Base-by-base conservation (phyloP, 2,329 filamentous ascomycete genomes). In the Fusarium concolor region DNA sequence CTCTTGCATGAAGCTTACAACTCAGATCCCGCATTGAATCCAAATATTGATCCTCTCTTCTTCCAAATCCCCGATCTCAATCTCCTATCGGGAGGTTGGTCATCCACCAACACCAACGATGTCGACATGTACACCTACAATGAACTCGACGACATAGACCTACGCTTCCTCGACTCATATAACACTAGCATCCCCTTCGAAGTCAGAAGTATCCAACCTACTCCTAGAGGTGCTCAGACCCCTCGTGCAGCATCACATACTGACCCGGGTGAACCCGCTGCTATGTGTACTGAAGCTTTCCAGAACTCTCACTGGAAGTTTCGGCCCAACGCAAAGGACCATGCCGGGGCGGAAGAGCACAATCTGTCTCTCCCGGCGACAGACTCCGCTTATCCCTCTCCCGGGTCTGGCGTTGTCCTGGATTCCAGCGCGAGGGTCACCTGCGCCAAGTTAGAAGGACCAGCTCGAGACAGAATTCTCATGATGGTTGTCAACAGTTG, bases 91-190 rank as follows among this genome's bases (percentile, higher is more conserved):
- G 47, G 72, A 9, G 39, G 44, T 2, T 71, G 63, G 69, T 17
- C 49, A 0, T 55, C 50, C 1, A 35, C 57, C 35, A 35, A 31
- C 4, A 11, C 56, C 18, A 53, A 61, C 7, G 53, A 65, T 2
- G 26, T 56, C 2, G 56, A 56, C 7, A 56, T 63, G 31, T 42
- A 43, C 10, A 47, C 69, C 11, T 67, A 65, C 14, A 73, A 74
- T 24, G 74, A 76, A 11, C 67, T 78, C 2, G 75, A 76, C 24
- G 73, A 76, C 15, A 64, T 77, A 7, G 76, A 78, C 50, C 65
- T 78, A 2, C 66, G 67, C 12, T 78, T 78, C 29, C 68, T 78
- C 7, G 75, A 77, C 17, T 65, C 70, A 1, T 78, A 78, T 47
- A 78, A 77, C 38, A 62, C 59, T 1, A 74, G 57, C 10, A 71